Evolutionary conservation across 768 basidiomycete species (phyloP), one percentile per base, ranked within the genome.

Genomic region (Dioszegia crocea): DNA sequence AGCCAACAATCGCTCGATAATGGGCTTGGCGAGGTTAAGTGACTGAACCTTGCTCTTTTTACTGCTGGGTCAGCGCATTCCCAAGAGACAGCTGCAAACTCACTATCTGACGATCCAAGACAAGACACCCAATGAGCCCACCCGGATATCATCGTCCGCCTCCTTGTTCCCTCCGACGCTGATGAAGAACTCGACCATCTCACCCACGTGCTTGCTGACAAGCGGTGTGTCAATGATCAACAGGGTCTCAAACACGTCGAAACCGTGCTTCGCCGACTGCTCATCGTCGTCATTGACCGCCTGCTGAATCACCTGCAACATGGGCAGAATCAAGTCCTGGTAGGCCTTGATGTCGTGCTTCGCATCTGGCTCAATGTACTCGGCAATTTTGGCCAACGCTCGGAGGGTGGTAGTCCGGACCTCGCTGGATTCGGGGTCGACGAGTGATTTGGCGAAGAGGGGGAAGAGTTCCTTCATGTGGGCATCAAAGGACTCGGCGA

Each of bases 31-130:
- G 57, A 99, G 82, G 73, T 84, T 84, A 60, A 91, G 83, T 67
- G 83, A 83, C 78, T 96, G 91, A 36, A 99, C 84, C 78, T 92
- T 96, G 49, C 87, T 86, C 80, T 97, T 97, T 85, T 98, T 99
- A 81, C 90, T 93, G 68, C 40, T 30, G 55, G 47, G 59, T 53
- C 46, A 67, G 66, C 36, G 29, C 26, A 8, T 27, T 31, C 40
- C 5, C 21, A 31, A 26, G 8, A 8, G 17, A 33, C 8, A 27
- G n/a, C 19, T 43, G 17, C 3, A 10, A 6, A 79, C 87, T 68
- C 70, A 86, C 91, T 98, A 98, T 81, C 93, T 88, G 54, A 98
- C 87, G 8, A 92, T 91, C 93, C 93, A 98, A 72, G 91, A 88
- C 9, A 99, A 84, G 6, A 89, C 88, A 70, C 97, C 98, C 38